Base-by-base conservation (phyloP, 768 basidiomycete genomes). In the Tricholoma matsutake region DNA sequence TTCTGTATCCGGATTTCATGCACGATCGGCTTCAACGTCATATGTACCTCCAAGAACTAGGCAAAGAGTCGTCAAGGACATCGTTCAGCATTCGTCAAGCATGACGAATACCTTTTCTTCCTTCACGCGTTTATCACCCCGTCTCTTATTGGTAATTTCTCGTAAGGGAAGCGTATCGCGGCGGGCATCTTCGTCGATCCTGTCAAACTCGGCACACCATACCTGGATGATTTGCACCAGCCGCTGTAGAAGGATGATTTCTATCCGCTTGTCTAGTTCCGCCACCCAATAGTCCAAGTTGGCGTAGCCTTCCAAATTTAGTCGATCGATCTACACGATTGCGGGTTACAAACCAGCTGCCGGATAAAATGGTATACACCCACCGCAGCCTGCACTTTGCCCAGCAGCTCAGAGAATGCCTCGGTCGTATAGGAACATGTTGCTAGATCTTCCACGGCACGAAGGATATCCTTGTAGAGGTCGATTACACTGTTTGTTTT, bases 1-100 rank as follows among this genome's bases (percentile, higher is more conserved):
- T 99, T 97, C 70, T 96, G 92, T 83, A 98, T 98, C 75, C 96
- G 86, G 64, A 98, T 92, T 72, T 98, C 96, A 73, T 98, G 96
- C 6, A 96, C 82, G 60, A 97, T 89, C 0, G 94, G 92, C 66
- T 91, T 88, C 64, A 98, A 73, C 1, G 82, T 80, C 83, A 96
- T 86, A 62, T 83, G 82, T 13, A 84, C 84, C 67, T 94, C 92
- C 68, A 88, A 67, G 71, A 84, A 82, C 91, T 93, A 59, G 18
- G 14, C 32, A 13, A 47, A 58, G 25, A 4, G 22, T 5, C 2
- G 5, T 59, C 59, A 68, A n/a, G 25, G 11, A 49, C 6, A 32
- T 3, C 22, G 14, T 25, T 14, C 39, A 18, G 6, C 32, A 9
- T 22, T 16, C 14, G 14, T 49, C 34, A 29, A 37, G 22, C 31